These are phyloP conservation scores for barrel medic (Medicago truncatula) DNA, from an alignment of 306 rosid genomes.

Conservation along the genomic window MtrunA17r5.0-ANR NC_053045.1:35073001-35073500, in stretches of 20 bases:
- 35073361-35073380: too few relatives aligned
- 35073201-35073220: background rate
- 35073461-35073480: background rate
- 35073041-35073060: background rate
- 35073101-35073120: background rate
- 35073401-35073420: too few relatives aligned
- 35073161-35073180: background rate
- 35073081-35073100: background rate
- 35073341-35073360: too few relatives aligned
- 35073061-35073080: background rate
- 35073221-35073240: background rate
- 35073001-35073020: too few relatives aligned
- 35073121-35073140: background rate
- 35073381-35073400: too few relatives aligned
- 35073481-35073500: background rate
- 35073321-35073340: background rate
- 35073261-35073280: background rate
- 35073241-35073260: background rate
- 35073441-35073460: too few relatives aligned
- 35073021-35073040: background rate
- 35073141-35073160: background rate
- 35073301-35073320: background rate
- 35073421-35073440: too few relatives aligned
- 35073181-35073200: background rate
- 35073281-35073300: background rate